Conservation (phyloP, 768 basidiomycete genomes). For the Thelephora ganbajun region DNA sequence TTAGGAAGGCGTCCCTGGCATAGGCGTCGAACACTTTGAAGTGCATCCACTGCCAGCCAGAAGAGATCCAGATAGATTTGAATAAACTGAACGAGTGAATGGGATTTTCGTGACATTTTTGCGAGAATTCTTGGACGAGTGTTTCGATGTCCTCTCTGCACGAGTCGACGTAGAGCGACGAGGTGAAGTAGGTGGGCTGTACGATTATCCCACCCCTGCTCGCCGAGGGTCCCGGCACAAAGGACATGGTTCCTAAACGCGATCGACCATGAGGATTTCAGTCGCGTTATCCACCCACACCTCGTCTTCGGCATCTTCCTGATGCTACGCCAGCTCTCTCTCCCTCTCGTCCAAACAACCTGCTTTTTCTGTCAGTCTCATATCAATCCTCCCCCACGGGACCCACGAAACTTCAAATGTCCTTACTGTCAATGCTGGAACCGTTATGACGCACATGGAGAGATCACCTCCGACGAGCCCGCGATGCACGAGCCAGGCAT, state of each 20-base stretch:
- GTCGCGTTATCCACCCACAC: neutral
- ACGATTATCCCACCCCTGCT: slow-evolving; percentile 46
- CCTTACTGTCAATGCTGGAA: slow-evolving; percentile 62
- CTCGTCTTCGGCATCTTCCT: no score
- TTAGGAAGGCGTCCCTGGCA: slow-evolving; percentile 48
- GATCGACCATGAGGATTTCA: neutral
- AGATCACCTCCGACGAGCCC: slow-evolving; percentile 75
- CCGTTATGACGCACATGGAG: slow-evolving; percentile 52
- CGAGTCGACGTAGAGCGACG: slow-evolving; percentile 53
- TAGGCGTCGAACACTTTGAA: slow-evolving; percentile 60
- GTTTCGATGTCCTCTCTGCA: slow-evolving; percentile 48
- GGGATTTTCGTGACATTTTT: slow-evolving; percentile 25
- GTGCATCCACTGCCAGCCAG: slow-evolving; percentile 68
- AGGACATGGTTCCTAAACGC: slow-evolving; percentile 20
- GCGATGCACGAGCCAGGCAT: slow-evolving; percentile 76
- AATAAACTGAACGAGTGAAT: slow-evolving; percentile 51
- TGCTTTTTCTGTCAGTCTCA: slow-evolving; percentile 64
- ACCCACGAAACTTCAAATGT: slow-evolving; percentile 51
- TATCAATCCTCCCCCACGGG: slow-evolving; percentile 24
- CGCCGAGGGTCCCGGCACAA: slow-evolving; percentile 41
- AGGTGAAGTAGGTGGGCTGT: slow-evolving; percentile 70
- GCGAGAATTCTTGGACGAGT: slow-evolving; percentile 38
- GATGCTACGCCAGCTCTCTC: no score
- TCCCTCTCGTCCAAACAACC: slow-evolving; percentile 8
- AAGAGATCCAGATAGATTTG: slow-evolving; percentile 50